A percentile compares a stretch with the other conserved stretches of the same genome.
phyloP scores from a whole-genome alignment of 2,329 filamentous ascomycete species.

The Cryoendolithus antarcticus region DNA sequence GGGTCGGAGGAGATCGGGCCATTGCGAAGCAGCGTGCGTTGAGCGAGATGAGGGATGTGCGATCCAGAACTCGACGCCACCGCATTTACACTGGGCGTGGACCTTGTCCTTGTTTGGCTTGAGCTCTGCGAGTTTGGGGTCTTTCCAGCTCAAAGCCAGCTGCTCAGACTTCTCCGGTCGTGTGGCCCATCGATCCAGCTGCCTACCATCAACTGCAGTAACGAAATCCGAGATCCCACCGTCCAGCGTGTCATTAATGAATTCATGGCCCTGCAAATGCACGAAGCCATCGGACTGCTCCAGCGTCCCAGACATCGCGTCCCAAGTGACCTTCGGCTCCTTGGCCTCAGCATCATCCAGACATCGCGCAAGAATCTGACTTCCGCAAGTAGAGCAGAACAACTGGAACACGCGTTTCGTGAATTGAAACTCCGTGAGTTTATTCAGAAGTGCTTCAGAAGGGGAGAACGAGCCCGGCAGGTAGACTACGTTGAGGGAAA shows the following conservation, averaged over 20 bases:
- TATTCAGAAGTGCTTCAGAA: constrained; percentile 15
- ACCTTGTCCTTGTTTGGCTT: constrained; percentile 16
- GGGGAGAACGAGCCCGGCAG: constrained; percentile 26
- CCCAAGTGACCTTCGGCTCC: constrained; percentile 10
- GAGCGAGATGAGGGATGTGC: constrained; percentile 41
- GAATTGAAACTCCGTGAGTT: constrained; percentile 32
- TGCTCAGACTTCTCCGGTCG: constrained; percentile 8
- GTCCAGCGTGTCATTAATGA: constrained; percentile 24
- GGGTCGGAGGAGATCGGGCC: constrained; percentile 42
- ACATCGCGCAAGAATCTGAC: constrained; percentile 23
- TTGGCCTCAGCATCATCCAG: constrained; percentile 6
- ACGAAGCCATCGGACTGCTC: constrained; percentile 19
- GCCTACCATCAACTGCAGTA: constrained; percentile 12
- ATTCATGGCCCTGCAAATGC: constrained; percentile 21
- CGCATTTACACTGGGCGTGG: constrained; percentile 42
- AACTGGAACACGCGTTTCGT: constrained; percentile 31
- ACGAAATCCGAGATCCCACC: constrained; percentile 27
- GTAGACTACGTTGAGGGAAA: constrained; percentile 31
- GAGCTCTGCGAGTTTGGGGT: neutral
- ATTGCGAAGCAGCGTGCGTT: constrained; percentile 33
- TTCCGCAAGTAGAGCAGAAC: constrained; percentile 41
- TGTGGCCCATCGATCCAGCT: constrained; percentile 18
- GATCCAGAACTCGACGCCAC: constrained; percentile 44
- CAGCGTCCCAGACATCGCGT: constrained; percentile 20
- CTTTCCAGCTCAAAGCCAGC: constrained; percentile 14